These are phyloP conservation scores for Colletotrichum somersetense DNA, from an alignment of 2,329 filamentous ascomycete species.

Conservation along the genomic window DNA sequence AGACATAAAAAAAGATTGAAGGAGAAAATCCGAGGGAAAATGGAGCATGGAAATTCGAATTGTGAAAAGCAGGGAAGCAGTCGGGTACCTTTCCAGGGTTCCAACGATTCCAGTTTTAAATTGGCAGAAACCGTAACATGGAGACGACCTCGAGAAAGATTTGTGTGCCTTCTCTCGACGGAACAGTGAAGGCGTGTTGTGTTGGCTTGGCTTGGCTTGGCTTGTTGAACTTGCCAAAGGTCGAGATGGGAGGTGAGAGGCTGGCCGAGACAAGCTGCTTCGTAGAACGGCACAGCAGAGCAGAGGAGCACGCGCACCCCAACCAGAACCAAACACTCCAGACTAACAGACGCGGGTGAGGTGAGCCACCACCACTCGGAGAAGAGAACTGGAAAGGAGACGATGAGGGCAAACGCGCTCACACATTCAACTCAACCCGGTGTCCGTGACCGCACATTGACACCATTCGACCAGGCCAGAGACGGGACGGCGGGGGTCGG, in stretches of 20 bases:
- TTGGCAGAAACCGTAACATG: neutral
- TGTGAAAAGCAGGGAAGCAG: neutral
- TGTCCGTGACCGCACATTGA: neutral
- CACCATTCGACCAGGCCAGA: neutral
- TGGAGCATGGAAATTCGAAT: neutral
- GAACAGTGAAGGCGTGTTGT: neutral
- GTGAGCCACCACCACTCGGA: neutral
- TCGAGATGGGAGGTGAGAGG: neutral
- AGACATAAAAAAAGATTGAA: too few relatives aligned
- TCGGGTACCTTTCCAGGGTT: neutral
- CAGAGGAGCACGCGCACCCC: neutral
- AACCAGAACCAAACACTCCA: neutral
- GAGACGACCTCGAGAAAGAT: neutral
- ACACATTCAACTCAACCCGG: neutral
- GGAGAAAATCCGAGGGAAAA: neutral
- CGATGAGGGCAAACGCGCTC: neutral
- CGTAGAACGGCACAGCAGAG: neutral
- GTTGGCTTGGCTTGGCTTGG: too few relatives aligned
- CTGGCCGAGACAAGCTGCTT: neutral
- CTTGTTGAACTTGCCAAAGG: neutral
- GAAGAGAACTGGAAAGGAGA: neutral
- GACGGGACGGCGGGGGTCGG: neutral
- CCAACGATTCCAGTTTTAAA: conserved; percentile 1
- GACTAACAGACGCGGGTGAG: neutral
- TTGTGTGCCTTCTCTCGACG: neutral